phyloP scores from a whole-genome alignment of 192 early-diverging fungal genomes.

The Umbelopsis sp. region DNA sequence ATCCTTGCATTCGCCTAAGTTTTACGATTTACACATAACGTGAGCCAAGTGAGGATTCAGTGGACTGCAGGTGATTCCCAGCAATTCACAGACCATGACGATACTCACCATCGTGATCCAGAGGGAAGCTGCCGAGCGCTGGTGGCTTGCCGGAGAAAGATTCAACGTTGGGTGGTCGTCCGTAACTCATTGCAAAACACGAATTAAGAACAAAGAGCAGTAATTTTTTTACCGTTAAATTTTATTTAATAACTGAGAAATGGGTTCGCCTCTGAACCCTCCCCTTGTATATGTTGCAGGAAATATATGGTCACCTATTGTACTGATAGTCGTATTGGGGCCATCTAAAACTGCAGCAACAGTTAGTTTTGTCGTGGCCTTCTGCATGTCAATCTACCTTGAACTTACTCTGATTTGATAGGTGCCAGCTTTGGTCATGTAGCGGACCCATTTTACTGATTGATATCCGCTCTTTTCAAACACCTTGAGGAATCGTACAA shows the following conservation, averaged over 20 bases:
- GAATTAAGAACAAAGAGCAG: neutral
- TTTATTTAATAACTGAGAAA: neutral
- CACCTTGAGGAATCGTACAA: constrained; percentile 97
- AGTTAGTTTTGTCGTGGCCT: too few species aligned
- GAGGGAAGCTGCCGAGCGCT: constrained; percentile 86
- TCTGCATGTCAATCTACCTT: too few species aligned
- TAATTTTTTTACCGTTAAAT: neutral
- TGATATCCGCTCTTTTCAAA: constrained; percentile 97
- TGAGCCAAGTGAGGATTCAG: neutral
- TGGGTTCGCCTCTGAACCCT: too few species aligned
- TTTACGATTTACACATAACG: neutral
- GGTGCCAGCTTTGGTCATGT: constrained; percentile 95
- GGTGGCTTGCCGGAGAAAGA: constrained; percentile 74
- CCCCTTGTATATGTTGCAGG: too few species aligned
- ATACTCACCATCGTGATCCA: constrained; percentile 76
- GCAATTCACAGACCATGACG: neutral
- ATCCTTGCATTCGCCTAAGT: constrained; percentile 74
- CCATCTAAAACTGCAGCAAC: too few species aligned
- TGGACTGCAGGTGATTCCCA: too few species aligned
- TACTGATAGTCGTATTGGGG: too few species aligned
- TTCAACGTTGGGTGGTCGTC: constrained; percentile 66
- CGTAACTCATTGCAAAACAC: constrained; percentile 67
- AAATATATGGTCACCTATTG: too few species aligned
- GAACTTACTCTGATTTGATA: constrained; percentile 74
- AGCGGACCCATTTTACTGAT: constrained; percentile 98